These are phyloP conservation scores for Xerocomus brunneocitrinus DNA, from an alignment of 768 basidiomycete species.

Conservation along the genomic window DNA sequence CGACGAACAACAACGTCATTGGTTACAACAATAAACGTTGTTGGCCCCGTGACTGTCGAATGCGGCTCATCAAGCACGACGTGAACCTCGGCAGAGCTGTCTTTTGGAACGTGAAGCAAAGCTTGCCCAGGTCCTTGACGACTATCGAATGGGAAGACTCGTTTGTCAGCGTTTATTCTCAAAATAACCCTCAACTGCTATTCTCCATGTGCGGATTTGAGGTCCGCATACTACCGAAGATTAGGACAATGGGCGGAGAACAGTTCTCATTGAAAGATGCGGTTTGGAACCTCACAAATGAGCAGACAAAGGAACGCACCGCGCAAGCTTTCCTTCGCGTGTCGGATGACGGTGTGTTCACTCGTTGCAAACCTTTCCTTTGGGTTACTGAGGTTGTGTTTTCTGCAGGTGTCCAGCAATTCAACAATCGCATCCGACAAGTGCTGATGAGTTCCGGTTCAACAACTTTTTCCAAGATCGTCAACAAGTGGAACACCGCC, in stretches of 20 bases:
- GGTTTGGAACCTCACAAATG: conserved; percentile 96
- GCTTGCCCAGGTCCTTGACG: conserved; percentile 89
- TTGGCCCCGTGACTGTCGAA: conserved; percentile 98
- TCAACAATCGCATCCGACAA: conserved; percentile 95
- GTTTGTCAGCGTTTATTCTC: conserved; percentile 94
- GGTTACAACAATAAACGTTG: conserved; percentile 99
- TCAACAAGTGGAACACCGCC: conserved; percentile 97
- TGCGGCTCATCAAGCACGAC: conserved; percentile 99
- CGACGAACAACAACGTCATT: conserved; percentile 97
- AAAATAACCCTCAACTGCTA: conserved; percentile 93
- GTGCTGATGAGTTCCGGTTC: conserved; percentile 98
- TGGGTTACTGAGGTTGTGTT: conserved; percentile 1
- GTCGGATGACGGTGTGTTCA: conserved; percentile 75
- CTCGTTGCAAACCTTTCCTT: neutral
- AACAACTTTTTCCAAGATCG: conserved; percentile 98
- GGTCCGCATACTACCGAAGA: conserved; percentile 94
- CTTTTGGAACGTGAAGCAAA: conserved; percentile 99
- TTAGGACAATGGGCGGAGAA: conserved; percentile 91
- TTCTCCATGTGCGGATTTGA: conserved; percentile 99
- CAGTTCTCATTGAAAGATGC: conserved; percentile 96
- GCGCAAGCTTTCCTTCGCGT: conserved; percentile 98
- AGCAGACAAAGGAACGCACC: conserved; percentile 95
- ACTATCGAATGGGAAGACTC: conserved; percentile 99
- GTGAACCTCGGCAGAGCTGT: conserved; percentile 98
- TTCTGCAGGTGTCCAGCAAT: conserved; percentile 76